Conservation (phyloP, 139 green algal species). For the Picochlorum sp. region DNA sequence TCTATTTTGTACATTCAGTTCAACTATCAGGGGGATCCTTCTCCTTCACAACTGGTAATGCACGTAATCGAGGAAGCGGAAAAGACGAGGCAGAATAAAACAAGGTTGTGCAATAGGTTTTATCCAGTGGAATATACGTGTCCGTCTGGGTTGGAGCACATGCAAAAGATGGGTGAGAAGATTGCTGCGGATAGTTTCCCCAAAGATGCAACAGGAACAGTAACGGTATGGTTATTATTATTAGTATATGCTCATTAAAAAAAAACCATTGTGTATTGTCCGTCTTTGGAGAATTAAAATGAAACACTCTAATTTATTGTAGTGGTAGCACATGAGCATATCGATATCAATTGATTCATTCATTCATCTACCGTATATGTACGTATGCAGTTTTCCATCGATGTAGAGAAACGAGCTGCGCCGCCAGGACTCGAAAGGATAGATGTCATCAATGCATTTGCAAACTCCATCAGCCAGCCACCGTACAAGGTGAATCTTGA, state of each 20-base stretch:
- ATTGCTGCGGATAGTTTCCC: conserved; percentile 27
- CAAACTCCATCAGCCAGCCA: conserved; percentile 13
- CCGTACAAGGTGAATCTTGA: conserved; percentile 39
- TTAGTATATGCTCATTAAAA: no score
- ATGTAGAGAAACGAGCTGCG: conserved; percentile 27
- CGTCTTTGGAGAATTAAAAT: no score
- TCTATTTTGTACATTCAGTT: conserved; percentile 19
- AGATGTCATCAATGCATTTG: conserved; percentile 37
- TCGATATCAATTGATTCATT: background rate
- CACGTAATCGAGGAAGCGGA: conserved; percentile 1
- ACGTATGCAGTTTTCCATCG: conserved; percentile 29
- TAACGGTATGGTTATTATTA: no score
- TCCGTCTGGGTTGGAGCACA: conserved; percentile 25
- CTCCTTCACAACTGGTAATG: conserved; percentile 15
- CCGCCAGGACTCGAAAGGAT: conserved; percentile 26
- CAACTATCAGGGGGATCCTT: conserved; percentile 8
- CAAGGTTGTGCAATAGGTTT: conserved; percentile 30
- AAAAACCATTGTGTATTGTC: no score
- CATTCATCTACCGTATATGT: background rate
- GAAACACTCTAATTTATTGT: conserved; percentile 2
- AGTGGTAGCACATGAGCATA: no score
- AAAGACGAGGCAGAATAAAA: conserved; percentile 10
- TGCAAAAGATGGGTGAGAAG: conserved; percentile 13
- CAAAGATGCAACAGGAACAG: background rate
- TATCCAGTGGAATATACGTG: conserved; percentile 30